A percentile compares a stretch with the other conserved stretches of the same genome.
These are phyloP conservation scores for Saturnispora dispora DNA, from an alignment of 805 yeast genomes.

Conservation along the genomic window DNA sequence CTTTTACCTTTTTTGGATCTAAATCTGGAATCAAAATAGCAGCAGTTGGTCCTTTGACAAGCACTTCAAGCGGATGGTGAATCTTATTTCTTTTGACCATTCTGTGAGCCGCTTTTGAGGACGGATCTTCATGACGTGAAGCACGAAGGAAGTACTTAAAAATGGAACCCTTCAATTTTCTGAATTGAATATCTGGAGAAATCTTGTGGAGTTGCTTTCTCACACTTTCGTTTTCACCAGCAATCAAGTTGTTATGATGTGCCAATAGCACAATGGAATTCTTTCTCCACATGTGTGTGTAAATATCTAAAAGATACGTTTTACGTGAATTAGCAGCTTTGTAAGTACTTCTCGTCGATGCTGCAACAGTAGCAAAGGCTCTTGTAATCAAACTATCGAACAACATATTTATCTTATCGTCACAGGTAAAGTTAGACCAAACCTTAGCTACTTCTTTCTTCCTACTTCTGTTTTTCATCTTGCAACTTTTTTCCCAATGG, in stretches of 20 bases:
- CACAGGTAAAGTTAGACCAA: background rate
- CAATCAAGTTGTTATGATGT: conserved; percentile 76
- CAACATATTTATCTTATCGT: background rate
- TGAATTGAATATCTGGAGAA: conserved; percentile 32
- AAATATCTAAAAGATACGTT: conserved; percentile 75
- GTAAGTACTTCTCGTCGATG: conserved; percentile 27
- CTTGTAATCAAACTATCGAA: conserved; percentile 1
- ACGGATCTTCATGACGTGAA: conserved; percentile 63
- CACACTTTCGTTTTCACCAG: conserved; percentile 55
- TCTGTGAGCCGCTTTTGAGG: conserved; percentile 41
- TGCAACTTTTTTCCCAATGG: background rate
- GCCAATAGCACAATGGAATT: conserved; percentile 66
- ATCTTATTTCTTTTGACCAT: conserved; percentile 32
- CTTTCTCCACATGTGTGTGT: conserved; percentile 57
- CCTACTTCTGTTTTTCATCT: background rate
- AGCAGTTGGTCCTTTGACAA: conserved; percentile 82
- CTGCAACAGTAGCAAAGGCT: conserved; percentile 8
- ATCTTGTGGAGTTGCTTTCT: conserved; percentile 51
- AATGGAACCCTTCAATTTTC: conserved; percentile 58
- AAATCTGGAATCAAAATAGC: conserved; percentile 57
- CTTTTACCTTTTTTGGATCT: conserved; percentile 60
- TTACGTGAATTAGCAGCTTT: conserved; percentile 70
- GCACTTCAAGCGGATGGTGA: conserved; percentile 58
- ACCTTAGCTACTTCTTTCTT: background rate
- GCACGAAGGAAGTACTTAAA: conserved; percentile 73